These are phyloP conservation scores for Sporisorium graminicola DNA, from an alignment of 1,284 basidiomycete species.

Conservation along the genomic window DNA sequence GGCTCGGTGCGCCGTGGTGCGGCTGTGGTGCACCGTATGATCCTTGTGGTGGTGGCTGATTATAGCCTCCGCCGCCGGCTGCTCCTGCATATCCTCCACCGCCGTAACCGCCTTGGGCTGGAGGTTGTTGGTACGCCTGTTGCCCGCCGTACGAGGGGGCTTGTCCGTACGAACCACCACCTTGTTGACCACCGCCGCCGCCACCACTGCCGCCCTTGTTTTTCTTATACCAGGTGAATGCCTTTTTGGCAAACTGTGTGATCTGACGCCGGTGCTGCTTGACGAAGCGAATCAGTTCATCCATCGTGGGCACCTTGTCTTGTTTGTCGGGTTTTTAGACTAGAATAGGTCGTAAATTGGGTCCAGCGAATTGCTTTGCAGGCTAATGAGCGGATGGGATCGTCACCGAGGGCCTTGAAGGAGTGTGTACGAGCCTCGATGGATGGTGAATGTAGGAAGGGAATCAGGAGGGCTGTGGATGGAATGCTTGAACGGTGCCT, in stretches of 20 bases:
- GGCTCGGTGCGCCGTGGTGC: conserved; percentile 35
- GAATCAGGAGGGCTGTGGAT: background rate
- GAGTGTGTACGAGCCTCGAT: background rate
- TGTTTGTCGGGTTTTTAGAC: background rate
- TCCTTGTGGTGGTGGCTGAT: conserved; percentile 55
- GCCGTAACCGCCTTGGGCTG: conserved; percentile 14
- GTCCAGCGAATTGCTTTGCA: background rate
- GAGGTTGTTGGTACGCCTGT: conserved; percentile 15
- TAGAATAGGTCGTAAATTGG: background rate
- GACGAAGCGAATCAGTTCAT: conserved; percentile 61
- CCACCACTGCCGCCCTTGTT: conserved; percentile 33
- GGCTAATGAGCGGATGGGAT: no score
- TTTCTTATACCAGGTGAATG: conserved; percentile 58
- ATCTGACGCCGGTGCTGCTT: conserved; percentile 62
- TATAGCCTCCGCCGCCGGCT: conserved; percentile 24
- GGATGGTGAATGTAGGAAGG: background rate
- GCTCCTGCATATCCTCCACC: conserved; percentile 33
- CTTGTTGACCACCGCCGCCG: conserved; percentile 13
- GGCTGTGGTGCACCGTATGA: conserved; percentile 46
- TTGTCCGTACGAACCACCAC: conserved; percentile 27
- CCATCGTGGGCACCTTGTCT: conserved; percentile 31
- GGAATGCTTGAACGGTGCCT: background rate
- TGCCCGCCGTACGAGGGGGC: conserved; percentile 23
- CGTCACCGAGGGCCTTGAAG: background rate
- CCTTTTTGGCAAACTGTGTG: conserved; percentile 59